Conservation (phyloP, 306 rosid species). For the Pyrus pyrifolia region DNA sequence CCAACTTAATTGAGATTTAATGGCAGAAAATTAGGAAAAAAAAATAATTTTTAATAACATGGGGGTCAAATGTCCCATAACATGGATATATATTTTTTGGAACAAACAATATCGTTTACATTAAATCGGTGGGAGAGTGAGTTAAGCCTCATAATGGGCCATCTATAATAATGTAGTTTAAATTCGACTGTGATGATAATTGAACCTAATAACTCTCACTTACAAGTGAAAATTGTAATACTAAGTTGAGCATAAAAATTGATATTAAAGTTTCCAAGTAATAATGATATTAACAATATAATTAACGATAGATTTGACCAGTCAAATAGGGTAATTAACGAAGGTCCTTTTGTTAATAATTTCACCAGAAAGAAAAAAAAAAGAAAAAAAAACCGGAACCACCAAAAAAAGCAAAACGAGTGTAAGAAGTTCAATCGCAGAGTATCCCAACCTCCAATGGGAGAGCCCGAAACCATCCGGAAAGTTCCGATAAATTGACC, state of each 20-base stretch:
- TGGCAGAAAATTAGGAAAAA: too few species aligned
- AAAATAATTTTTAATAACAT: too few species aligned
- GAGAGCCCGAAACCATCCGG: neutral
- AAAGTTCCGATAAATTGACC: slow-evolving; percentile 29
- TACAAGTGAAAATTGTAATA: too few species aligned
- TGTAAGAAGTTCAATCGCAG: slow-evolving; percentile 8
- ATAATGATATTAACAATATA: neutral
- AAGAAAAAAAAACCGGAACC: neutral
- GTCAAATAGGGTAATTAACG: slow-evolving; percentile 18
- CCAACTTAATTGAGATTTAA: too few species aligned
- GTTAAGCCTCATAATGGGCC: too few species aligned
- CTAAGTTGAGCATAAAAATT: neutral
- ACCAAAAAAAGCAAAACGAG: neutral
- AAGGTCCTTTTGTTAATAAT: neutral
- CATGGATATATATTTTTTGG: too few species aligned
- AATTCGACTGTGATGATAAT: too few species aligned
- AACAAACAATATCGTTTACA: too few species aligned
- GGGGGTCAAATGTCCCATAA: too few species aligned
- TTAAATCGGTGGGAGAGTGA: too few species aligned
- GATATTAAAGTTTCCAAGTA: neutral
- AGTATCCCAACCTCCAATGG: neutral
- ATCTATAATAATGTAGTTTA: too few species aligned
- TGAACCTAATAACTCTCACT: too few species aligned
- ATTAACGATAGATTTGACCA: neutral
- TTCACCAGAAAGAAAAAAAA: neutral